Base-by-base conservation (phyloP, 2,329 filamentous ascomycete genomes). In the Zopfia rhizophila region DNA sequence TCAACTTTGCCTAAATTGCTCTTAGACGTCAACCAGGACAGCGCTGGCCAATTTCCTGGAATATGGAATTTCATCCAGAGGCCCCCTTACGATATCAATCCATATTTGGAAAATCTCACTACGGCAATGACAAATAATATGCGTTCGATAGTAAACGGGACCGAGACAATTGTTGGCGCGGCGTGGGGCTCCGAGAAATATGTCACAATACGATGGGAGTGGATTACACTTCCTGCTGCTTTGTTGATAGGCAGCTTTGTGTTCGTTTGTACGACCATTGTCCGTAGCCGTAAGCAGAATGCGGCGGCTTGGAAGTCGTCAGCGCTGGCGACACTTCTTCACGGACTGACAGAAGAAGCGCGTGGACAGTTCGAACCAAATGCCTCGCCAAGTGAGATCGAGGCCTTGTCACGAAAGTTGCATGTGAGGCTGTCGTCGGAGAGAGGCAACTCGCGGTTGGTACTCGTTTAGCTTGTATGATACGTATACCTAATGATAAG, bases 261-360 rank as follows among this genome's bases (percentile, higher is more conserved):
- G 7, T 44, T 61, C n/a, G 33, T 61, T 1, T 45, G n/a, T 5
- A 35, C 37, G 5, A 58, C 54, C 0, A 53, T 59, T 12, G 7
- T 48, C 3, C 30, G 47, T 22, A 58, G 49, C 5, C 31, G 42
- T 1, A 40, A 30, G 16, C 12, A 40, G 5, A 18, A 38, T 5
- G 33, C 43, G 8, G 37, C 41, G 4, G 31, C 41, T 7, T 59
- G 56, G 56, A 61, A 61, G 28, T 55, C 56, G 1, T 59, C 56
- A 14, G 37, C 53, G 6, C 25, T 61, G 36, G 49, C 53, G 5
- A 59, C 49, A 5, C 38, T 61, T 7, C 30, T 59, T 5, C 56
- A 61, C 35, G 56, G 56, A 2, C 24, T 61, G 30, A 48, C 56
- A 4, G 49, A 55, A 29, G 56, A 58, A 13, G 48, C 33, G 0